Evolutionary conservation across 805 yeast genomes (phyloP), one percentile per base, ranked within the genome.

Genomic region (Saturnispora galanensis): DNA sequence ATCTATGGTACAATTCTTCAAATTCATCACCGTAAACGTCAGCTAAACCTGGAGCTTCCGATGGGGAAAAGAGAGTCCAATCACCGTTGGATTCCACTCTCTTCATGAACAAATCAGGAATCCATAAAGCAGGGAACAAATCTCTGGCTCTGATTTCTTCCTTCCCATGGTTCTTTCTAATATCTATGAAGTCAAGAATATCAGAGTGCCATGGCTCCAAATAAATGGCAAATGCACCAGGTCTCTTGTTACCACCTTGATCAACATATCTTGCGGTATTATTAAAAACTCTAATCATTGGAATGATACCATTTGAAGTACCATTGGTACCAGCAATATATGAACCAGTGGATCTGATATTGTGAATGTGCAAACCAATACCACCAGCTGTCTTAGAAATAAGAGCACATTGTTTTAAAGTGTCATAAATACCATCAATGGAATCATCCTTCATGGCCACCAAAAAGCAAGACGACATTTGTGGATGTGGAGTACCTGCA

Each of bases 141-240:
- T 76, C 81, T 65, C 81, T 69, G 28, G 81, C 79, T 58, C 81
- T 67, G 51, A 72, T 73, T 58, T 76, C 81, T 59, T 76, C 81
- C 56, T 76, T 76, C 54, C 81, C 81, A 57, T 76, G 81, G 57
- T 76, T 76, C 63, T 76, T 76, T 62, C 80, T 68, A 50, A 76
- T 71, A 56, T 76, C 80, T 46, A 76, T 67, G 52, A 76, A 74
- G 47, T 76, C 80, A 52, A 76, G 71, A 50, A 76, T 68, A 57
- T 76, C 81, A 7, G 78, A 63, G 57, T 76, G 81, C 81, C 81
- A 76, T 56, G 81, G 81, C 61, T 76, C 81, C 42, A 75, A 57
- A 59, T 76, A 76, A 43, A 76, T 60, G 16, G 81, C 81, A 59
- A 76, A 74, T 11, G 81, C 81, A 56, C 81, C 81, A 12, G 81